Evolutionary conservation across 257 asterid genomes (phyloP).

Genomic region (Nicotiana otophora): DNA sequence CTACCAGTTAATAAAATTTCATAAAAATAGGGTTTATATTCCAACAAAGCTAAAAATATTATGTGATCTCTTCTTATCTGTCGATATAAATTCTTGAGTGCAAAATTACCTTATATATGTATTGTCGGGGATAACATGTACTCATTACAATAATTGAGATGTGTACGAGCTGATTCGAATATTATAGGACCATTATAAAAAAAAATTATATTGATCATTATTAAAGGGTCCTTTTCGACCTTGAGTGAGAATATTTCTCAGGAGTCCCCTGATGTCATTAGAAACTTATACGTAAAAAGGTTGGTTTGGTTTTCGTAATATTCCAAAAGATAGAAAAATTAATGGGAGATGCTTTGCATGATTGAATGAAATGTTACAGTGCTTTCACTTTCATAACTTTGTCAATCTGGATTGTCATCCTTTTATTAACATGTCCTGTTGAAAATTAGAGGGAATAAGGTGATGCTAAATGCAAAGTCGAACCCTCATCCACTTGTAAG

Average conservation of each 20-base stretch:
- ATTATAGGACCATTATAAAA: not conserved
- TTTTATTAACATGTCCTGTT: not conserved
- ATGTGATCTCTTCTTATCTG: too few relatives aligned
- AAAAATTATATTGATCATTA: not conserved
- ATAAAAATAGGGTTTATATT: too few relatives aligned
- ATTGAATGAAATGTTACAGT: slow-evolving; percentile 15
- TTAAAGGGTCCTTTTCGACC: not conserved
- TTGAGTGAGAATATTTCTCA: slow-evolving; percentile 7
- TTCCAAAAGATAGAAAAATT: slow-evolving; percentile 13
- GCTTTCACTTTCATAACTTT: not conserved
- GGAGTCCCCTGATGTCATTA: slow-evolving; percentile 6
- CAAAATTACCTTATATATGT: too few relatives aligned
- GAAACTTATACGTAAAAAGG: not conserved
- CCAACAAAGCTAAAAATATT: too few relatives aligned
- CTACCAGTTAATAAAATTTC: too few relatives aligned
- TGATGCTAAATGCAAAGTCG: slow-evolving; percentile 5
- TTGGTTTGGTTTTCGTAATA: slow-evolving; percentile 2
- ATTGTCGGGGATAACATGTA: too few relatives aligned
- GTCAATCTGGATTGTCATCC: slow-evolving; percentile 1
- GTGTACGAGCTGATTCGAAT: not conserved
- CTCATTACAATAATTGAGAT: not conserved
- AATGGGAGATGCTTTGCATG: slow-evolving; percentile 14
- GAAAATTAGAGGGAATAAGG: not conserved
- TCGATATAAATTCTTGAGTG: too few relatives aligned
- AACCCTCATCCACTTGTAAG: slow-evolving; percentile 8